Evolutionary conservation across 2,329 filamentous ascomycete species (phyloP).

Genomic region (Penicillium corylophilum): DNA sequence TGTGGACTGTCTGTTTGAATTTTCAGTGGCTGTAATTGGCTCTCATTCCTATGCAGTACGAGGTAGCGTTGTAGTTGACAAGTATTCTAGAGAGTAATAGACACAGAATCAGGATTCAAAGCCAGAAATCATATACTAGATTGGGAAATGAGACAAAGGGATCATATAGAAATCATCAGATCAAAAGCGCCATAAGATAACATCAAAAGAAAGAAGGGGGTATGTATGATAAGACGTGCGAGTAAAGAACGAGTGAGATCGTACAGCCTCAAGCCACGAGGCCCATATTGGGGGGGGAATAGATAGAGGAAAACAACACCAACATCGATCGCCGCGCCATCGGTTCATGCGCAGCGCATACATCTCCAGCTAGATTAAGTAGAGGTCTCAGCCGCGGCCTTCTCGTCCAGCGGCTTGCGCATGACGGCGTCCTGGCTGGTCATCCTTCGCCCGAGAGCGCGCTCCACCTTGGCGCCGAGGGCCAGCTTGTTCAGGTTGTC

Average conservation of each 20-base stretch:
- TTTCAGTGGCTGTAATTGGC: too few species aligned
- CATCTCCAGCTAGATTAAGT: constrained; percentile 4
- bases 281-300: constrained; percentile 1
- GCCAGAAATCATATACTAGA: constrained; percentile 1
- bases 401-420: constrained; percentile 60
- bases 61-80: constrained; percentile 1
- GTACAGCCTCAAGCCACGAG: constrained; percentile 4
- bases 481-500: constrained; percentile 83
- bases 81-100: neutral
- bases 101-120: neutral
- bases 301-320: constrained; percentile 9
- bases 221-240: constrained; percentile 24
- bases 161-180: constrained; percentile 11
- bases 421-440: constrained; percentile 77
- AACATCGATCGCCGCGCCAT: neutral
- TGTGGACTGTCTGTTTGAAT: too few species aligned
- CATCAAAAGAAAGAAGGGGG: constrained; percentile 6
- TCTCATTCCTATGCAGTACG: neutral
- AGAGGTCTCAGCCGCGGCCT: constrained; percentile 27
- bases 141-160: neutral
- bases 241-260: constrained; percentile 11
- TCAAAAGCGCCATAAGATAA: constrained; percentile 6
- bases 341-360: neutral
- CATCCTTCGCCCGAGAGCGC: constrained; percentile 83
- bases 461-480: constrained; percentile 84